These are phyloP conservation scores for Elsinoe necatrix DNA, from an alignment of 2,329 filamentous ascomycete genomes.

Conservation along the genomic window DNA sequence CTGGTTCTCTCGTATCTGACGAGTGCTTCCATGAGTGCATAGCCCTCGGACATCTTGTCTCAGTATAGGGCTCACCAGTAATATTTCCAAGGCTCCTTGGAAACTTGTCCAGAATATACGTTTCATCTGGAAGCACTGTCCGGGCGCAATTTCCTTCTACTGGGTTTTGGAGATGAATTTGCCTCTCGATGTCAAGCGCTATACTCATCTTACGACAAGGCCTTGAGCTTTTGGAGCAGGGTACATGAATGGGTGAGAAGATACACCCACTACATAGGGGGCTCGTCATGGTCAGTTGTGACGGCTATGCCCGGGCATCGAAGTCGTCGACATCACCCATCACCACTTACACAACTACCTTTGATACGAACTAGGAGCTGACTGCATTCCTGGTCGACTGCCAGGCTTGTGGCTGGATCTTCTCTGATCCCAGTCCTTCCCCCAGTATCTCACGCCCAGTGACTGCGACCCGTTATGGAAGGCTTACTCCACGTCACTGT, in stretches of 20 bases:
- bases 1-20: neutral
- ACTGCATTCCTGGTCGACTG: slow-evolving; percentile 16
- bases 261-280: slow-evolving; percentile 16
- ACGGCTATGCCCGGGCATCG: slow-evolving; percentile 24
- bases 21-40: neutral
- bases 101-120: neutral
- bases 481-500: slow-evolving; percentile 23
- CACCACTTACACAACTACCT: slow-evolving; percentile 17
- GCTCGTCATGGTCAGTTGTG: slow-evolving; percentile 21
- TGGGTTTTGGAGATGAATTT: slow-evolving; percentile 10
- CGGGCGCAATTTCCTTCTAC: neutral
- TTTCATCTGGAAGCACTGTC: neutral
- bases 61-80: neutral
- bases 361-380: slow-evolving; percentile 16
- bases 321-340: slow-evolving; percentile 22
- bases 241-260: slow-evolving; percentile 8
- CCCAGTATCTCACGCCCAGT: slow-evolving; percentile 22
- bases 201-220: slow-evolving; percentile 7
- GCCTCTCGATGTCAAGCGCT: slow-evolving; percentile 11
- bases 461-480: slow-evolving; percentile 26
- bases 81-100: neutral
- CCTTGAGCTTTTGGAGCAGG: slow-evolving; percentile 12
- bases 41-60: neutral
- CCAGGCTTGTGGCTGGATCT: slow-evolving; percentile 17
- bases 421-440: slow-evolving; percentile 21